Evolutionary conservation across 2,329 filamentous ascomycete genomes (phyloP).

Genomic region (Penicillium sp.): DNA sequence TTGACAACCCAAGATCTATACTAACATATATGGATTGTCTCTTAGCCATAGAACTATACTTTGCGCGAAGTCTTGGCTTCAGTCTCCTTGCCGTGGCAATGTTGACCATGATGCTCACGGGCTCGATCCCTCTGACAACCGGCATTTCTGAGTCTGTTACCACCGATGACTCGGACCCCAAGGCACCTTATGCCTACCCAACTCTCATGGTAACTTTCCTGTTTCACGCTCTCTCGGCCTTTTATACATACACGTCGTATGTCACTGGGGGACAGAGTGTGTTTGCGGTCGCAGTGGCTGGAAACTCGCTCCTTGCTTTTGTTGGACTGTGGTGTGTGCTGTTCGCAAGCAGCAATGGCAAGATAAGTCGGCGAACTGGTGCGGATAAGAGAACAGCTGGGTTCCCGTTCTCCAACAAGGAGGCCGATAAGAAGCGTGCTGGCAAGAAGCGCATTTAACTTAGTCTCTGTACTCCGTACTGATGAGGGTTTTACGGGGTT

Average conservation of each 20-base stretch:
- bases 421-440: constrained; percentile 54
- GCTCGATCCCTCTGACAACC: constrained; percentile 66
- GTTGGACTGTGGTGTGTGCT: constrained; percentile 66
- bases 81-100: constrained; percentile 65
- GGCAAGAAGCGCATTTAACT: constrained; percentile 30
- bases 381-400: constrained; percentile 66
- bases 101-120: constrained; percentile 67
- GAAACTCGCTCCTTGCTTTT: constrained; percentile 57
- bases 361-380: constrained; percentile 63
- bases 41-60: constrained; percentile 67
- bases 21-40: constrained; percentile 12
- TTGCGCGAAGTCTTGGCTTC: constrained; percentile 69
- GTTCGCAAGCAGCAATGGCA: constrained; percentile 57
- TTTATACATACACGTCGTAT: constrained; percentile 70
- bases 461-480: background rate
- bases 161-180: constrained; percentile 46
- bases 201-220: constrained; percentile 65
- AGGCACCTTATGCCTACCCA: constrained; percentile 65
- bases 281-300: constrained; percentile 61
- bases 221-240: constrained; percentile 64
- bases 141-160: constrained; percentile 42
- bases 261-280: constrained; percentile 55
- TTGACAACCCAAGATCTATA: background rate
- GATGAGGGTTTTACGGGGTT: background rate
- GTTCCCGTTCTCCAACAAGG: constrained; percentile 64